Conservation (phyloP, 106 monocot species). For the Dendrobium huoshanense region DNA sequence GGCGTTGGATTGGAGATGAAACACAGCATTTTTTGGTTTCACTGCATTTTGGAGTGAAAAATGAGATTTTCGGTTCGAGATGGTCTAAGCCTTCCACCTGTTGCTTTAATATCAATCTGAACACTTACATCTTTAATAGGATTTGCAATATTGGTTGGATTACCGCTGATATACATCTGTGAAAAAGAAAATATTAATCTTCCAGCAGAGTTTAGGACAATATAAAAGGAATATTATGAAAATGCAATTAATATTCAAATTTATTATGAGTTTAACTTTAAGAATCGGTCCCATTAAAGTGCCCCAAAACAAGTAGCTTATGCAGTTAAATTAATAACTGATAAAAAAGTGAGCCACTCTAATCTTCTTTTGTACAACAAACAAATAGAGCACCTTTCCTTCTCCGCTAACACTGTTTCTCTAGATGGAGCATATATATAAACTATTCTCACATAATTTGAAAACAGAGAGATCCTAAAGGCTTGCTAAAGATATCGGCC, state of each 20-base stretch:
- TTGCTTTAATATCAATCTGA: constrained; percentile 78
- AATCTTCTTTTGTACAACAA: not conserved
- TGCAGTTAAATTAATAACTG: not conserved
- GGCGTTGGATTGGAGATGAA: too few species aligned
- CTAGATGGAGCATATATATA: too few species aligned
- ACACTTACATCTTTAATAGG: constrained; percentile 79
- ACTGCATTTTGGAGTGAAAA: too few species aligned
- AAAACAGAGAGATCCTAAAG: too few species aligned
- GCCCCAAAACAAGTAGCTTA: not conserved
- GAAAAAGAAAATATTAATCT: constrained; percentile 27
- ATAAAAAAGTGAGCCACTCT: not conserved
- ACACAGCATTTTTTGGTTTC: too few species aligned
- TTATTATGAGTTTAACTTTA: not conserved
- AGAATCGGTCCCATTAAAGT: not conserved
- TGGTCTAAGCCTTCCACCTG: constrained; percentile 31
- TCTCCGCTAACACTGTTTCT: too few species aligned
- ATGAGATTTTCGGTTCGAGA: too few species aligned
- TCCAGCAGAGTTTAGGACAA: not conserved
- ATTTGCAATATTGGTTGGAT: constrained; percentile 97
- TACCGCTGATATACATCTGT: constrained; percentile 98
- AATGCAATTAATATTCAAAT: not conserved
- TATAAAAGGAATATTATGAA: not conserved
- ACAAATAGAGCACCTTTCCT: not conserved
- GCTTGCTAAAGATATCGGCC: too few species aligned
- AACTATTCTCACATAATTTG: too few species aligned